Evolutionary conservation across 345 rosid species (phyloP), one percentile per base, ranked within the genome.

Genomic region (Corymbia maculata): DNA sequence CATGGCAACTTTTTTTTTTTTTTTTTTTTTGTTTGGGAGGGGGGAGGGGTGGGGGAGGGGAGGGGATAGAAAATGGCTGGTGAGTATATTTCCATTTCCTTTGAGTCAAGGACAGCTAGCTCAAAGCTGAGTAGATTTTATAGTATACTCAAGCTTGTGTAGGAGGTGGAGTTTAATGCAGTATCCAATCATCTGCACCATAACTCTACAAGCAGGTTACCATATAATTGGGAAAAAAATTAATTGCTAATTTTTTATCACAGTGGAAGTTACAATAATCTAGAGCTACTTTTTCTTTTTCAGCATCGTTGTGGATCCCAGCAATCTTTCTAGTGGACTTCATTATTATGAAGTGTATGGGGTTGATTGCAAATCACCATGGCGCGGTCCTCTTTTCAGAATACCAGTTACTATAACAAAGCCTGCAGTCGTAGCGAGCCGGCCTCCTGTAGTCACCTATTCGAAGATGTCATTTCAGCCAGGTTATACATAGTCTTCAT

Each of bases 241-340:
- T 75, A 21, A 8, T 6, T 42, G 84, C 84, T 36, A 6, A 75
- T 75, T 75, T 75, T 42, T 28, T 19, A 75, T 75, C 49, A 17
- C 42, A 42, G 84, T 44, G 49, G 47, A 75, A 75, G 28, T 45
- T 36, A 75, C 84, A 10, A 9, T 75, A 75, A 75, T 75, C 28
- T 75, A 75, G 84, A 21, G 84, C 49, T 42, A 49, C 49, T 86
- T 42, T 70, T 85, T 85, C 36, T 89, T 86, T 93, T 92, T 87
- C 98, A 97, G 99, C 89, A 94, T 98, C 85, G 95, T 98, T 87
- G 97, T 97, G 92, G 98, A 98, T 93, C 99, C 99, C 88, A 92
- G 97, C 88, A 96, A 91, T 92, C 96, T 97, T 64, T 91, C 89
- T 89, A 94, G 92, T 85, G 99, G 98, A 91, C 95, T 96, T 84